A percentile compares a stretch with the other conserved stretches of the same genome.
phyloP scores from a whole-genome alignment of 2,329 filamentous ascomycete genomes.

The Plectosphaerella cucumerina region DNA sequence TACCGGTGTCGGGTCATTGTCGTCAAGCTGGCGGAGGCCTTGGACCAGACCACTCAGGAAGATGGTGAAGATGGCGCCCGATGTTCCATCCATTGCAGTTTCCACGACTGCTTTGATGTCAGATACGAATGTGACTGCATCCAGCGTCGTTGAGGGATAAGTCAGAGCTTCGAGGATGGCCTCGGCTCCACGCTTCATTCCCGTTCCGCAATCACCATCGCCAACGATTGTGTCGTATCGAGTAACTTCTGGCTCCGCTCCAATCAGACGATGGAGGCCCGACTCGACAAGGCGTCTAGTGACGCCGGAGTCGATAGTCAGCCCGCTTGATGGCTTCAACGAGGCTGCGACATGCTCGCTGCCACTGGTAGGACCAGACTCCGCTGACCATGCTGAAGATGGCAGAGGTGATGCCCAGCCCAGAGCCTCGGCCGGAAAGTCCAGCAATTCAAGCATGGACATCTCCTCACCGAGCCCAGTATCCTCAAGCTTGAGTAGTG shows the following conservation, averaged over 20 bases:
- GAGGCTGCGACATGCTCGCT: slow-evolving; percentile 31
- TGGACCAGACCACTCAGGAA: slow-evolving; percentile 83
- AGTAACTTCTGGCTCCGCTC: slow-evolving; percentile 67
- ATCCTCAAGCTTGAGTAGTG: slow-evolving; percentile 59
- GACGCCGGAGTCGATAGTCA: slow-evolving; percentile 47
- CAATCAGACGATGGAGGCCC: slow-evolving; percentile 59
- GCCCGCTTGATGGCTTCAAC: slow-evolving; percentile 35
- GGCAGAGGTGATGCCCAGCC: slow-evolving; percentile 65
- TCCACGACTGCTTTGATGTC: slow-evolving; percentile 53
- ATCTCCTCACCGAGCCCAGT: slow-evolving; percentile 52
- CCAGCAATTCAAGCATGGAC: slow-evolving; percentile 65
- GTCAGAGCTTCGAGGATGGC: slow-evolving; percentile 30
- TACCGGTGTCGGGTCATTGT: too few species aligned
- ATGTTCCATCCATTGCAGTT: slow-evolving; percentile 57
- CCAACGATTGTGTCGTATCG: slow-evolving; percentile 78
- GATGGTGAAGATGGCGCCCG: slow-evolving; percentile 66
- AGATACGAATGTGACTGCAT: slow-evolving; percentile 15
- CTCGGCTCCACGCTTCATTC: slow-evolving; percentile 83
- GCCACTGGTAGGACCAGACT: slow-evolving; percentile 45
- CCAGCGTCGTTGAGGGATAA: not conserved
- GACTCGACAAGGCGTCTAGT: slow-evolving; percentile 49
- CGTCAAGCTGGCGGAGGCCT: slow-evolving; percentile 43
- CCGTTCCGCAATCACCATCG: slow-evolving; percentile 86
- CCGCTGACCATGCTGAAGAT: slow-evolving; percentile 63
- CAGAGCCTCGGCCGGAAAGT: slow-evolving; percentile 63